These are phyloP conservation scores for Amanita brunnescens DNA, from an alignment of 768 basidiomycete genomes.

Conservation along the genomic window DNA sequence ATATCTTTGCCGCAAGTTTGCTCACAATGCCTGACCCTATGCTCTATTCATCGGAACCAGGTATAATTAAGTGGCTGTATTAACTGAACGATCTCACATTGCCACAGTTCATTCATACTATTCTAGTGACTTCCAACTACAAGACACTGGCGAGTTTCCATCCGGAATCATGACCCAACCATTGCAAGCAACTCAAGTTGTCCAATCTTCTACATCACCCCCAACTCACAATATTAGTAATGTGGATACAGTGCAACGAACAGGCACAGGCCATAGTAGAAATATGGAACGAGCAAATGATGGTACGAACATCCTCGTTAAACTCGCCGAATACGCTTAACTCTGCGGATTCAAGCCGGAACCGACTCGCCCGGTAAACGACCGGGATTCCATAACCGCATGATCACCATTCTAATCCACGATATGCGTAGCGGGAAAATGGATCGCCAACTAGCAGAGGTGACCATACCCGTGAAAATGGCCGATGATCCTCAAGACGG, in stretches of 20 bases:
- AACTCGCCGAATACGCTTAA: not conserved
- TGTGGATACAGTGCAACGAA: not conserved
- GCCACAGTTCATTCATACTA: not conserved
- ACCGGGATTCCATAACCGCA: constrained; percentile 21
- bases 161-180: not conserved
- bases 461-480: constrained; percentile 46
- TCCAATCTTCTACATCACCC: not conserved
- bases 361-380: not conserved
- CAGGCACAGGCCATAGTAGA: not conserved
- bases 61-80: not conserved
- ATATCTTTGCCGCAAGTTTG: not conserved
- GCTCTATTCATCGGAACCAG: not conserved
- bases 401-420: constrained; percentile 62
- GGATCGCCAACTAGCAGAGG: constrained; percentile 58
- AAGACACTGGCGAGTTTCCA: not conserved
- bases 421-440: constrained; percentile 44
- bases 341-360: not conserved
- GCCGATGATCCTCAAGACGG: constrained; percentile 43
- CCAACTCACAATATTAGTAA: not conserved
- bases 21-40: constrained; percentile 2
- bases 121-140: not conserved
- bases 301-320: not conserved
- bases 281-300: not conserved
- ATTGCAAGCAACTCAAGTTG: not conserved
- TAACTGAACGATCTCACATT: not conserved